phyloP scores from a whole-genome alignment of 2,329 filamentous ascomycete species.

The Exophiala mesophila region DNA sequence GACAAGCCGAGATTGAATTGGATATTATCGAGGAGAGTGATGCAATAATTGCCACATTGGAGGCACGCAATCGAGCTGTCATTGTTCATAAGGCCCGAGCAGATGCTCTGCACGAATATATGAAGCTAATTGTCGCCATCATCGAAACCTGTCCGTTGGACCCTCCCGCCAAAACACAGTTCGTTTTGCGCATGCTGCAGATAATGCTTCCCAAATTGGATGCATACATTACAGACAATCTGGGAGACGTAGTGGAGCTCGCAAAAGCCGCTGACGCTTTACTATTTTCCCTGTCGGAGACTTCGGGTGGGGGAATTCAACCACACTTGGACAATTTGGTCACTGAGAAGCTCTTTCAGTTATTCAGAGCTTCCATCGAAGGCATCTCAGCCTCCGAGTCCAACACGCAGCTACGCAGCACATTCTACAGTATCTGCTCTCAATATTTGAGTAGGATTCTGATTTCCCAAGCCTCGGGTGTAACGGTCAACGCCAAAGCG shows the following conservation, averaged over 20 bases:
- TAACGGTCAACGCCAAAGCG: constrained; percentile 41
- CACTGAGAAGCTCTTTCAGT: constrained; percentile 82
- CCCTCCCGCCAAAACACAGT: constrained; percentile 63
- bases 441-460: constrained; percentile 70
- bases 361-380: constrained; percentile 81
- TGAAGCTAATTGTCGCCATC: constrained; percentile 76
- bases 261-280: constrained; percentile 70
- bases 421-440: constrained; percentile 89
- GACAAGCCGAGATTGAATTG: constrained; percentile 36
- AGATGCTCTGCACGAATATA: constrained; percentile 74
- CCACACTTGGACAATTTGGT: constrained; percentile 60
- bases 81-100: constrained; percentile 47
- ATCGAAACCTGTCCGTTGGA: constrained; percentile 78
- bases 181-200: constrained; percentile 81
- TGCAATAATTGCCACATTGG: constrained; percentile 35
- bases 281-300: constrained; percentile 34
- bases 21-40: constrained; percentile 37
- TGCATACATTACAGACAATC: constrained; percentile 63
- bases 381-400: constrained; percentile 69
- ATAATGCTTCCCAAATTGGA: constrained; percentile 85
- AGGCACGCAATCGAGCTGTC: constrained; percentile 37
- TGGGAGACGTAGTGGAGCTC: constrained; percentile 67
- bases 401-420: constrained; percentile 66
- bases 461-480: constrained; percentile 42
- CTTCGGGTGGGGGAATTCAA: constrained; percentile 27